These are phyloP conservation scores for Kwoniella europaea DNA, from an alignment of 768 basidiomycete species.

Conservation along the genomic window DNA sequence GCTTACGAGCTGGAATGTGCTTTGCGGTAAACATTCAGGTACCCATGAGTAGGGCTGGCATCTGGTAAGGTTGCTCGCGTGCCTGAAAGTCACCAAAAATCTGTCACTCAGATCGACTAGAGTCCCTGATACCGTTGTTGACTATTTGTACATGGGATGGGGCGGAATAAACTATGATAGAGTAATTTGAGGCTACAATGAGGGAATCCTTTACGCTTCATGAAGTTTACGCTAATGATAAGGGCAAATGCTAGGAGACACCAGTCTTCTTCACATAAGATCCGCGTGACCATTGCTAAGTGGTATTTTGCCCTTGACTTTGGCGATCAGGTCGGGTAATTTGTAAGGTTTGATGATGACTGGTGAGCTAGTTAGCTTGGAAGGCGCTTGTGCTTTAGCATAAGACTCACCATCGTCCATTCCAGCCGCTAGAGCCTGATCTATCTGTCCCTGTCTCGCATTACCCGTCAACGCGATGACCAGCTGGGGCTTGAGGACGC, in stretches of 20 bases:
- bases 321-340: conserved; percentile 20
- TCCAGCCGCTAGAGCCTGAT: conserved; percentile 42
- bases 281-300: no score
- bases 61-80: not conserved
- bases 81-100: not conserved
- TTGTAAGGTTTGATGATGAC: conserved; percentile 46
- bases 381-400: no score
- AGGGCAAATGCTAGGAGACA: no score
- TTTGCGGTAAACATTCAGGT: no score
- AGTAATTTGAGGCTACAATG: no score
- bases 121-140: not conserved
- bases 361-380: conserved; percentile 9
- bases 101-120: not conserved
- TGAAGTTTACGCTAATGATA: no score
- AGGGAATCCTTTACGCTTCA: no score
- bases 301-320: conserved; percentile 1
- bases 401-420: conserved; percentile 47
- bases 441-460: conserved; percentile 48
- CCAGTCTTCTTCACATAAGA: not conserved
- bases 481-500: conserved; percentile 16
- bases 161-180: no score
- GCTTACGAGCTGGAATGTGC: no score
- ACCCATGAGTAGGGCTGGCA: no score
- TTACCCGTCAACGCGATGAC: conserved; percentile 52
- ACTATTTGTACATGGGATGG: not conserved